These are phyloP conservation scores for Kickxella alabastrina DNA, from an alignment of 192 early-diverging fungal genomes.

Conservation along the genomic window DNA sequence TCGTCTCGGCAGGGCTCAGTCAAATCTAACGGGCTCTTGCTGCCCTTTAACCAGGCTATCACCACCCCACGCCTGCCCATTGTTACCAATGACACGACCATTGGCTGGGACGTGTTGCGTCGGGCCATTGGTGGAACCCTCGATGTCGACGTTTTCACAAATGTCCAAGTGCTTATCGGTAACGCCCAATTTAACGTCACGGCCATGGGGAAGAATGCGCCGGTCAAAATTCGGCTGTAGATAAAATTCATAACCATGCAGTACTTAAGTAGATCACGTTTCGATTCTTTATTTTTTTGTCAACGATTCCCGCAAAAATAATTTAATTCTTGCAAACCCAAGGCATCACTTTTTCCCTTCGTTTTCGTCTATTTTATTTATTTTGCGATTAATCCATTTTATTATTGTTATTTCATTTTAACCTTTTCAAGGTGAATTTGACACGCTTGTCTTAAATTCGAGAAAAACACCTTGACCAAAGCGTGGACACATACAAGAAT, in stretches of 20 bases:
- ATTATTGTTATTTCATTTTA: not conserved
- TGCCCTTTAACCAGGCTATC: slow-evolving; percentile 19
- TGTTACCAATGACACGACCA: slow-evolving; percentile 37
- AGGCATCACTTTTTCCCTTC: not conserved
- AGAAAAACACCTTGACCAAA: not conserved
- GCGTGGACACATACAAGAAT: slow-evolving; percentile 8
- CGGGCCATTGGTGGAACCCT: slow-evolving; percentile 42
- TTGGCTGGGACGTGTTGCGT: slow-evolving; percentile 43
- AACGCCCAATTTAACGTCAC: slow-evolving; percentile 40
- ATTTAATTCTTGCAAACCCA: not conserved
- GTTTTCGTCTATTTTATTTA: not conserved
- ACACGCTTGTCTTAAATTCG: too few species aligned
- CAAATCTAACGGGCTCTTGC: slow-evolving; percentile 16
- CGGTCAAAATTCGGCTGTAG: slow-evolving; percentile 35
- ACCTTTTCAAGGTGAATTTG: not conserved
- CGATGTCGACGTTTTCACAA: slow-evolving; percentile 42
- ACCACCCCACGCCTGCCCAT: slow-evolving; percentile 38
- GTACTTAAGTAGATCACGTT: too few species aligned
- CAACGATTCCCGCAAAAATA: not conserved
- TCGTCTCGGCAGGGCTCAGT: not conserved
- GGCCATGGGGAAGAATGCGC: slow-evolving; percentile 29
- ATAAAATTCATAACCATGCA: too few species aligned
- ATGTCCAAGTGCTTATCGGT: slow-evolving; percentile 29
- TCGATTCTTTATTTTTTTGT: not conserved
- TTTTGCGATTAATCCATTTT: slow-evolving; percentile 1